Percentiles rank a stretch among this genome's conserved stretches.
Evolutionary conservation across 1,284 basidiomycete genomes (phyloP).

Genomic region (Ceratobasidium sp.): DNA sequence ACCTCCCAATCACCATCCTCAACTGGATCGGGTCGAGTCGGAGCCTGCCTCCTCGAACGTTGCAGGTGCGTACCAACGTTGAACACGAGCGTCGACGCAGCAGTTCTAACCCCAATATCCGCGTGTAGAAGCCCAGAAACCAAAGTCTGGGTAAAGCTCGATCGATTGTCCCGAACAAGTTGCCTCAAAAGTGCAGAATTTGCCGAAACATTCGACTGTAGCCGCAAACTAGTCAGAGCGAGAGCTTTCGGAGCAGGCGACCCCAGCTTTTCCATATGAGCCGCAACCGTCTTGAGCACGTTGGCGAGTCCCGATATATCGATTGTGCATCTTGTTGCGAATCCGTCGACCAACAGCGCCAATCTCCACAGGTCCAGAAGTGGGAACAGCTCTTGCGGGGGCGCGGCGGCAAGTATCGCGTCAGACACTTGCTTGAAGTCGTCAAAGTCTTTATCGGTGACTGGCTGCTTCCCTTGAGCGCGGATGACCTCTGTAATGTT

Average conservation of each 20-base stretch:
- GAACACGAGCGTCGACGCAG: constrained; percentile 85
- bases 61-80: constrained; percentile 67
- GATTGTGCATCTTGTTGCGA: constrained; percentile 66
- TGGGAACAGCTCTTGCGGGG: constrained; percentile 77
- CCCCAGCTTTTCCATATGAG: constrained; percentile 58
- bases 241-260: constrained; percentile 63
- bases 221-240: constrained; percentile 77
- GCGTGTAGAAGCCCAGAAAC: constrained; percentile 76
- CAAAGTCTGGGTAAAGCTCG: constrained; percentile 64
- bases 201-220: constrained; percentile 81
- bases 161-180: constrained; percentile 55
- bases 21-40: constrained; percentile 59
- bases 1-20: constrained; percentile 84
- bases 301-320: constrained; percentile 32
- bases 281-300: constrained; percentile 58
- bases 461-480: background rate
- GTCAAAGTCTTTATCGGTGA: background rate
- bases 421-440: constrained; percentile 57
- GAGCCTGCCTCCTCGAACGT: constrained; percentile 54
- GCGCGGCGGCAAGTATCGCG: constrained; percentile 64
- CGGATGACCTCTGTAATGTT: background rate
- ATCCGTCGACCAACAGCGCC: constrained; percentile 72
- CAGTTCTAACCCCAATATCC: constrained; percentile 76
- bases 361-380: constrained; percentile 87
- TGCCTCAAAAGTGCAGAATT: constrained; percentile 63